phyloP scores from a whole-genome alignment of 2,329 filamentous ascomycete genomes.

The Monosporascus sp. region DNA sequence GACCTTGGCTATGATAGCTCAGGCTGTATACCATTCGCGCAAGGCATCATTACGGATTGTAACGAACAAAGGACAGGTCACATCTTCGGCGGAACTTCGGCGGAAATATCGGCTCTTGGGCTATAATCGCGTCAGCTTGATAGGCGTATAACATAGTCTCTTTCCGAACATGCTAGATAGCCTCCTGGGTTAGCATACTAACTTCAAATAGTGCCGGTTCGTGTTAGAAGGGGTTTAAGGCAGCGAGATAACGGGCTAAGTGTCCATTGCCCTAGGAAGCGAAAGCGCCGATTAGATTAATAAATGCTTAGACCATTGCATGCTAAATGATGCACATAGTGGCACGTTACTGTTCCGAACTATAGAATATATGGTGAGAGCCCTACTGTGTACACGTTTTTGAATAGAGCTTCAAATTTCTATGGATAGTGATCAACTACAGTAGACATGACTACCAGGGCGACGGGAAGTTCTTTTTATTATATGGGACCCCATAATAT shows the following conservation, averaged over 20 bases:
- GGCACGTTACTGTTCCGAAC: slow-evolving; percentile 10
- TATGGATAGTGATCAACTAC: neutral
- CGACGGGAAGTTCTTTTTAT: neutral
- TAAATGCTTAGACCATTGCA: slow-evolving; percentile 15
- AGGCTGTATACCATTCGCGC: no score
- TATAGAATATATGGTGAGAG: slow-evolving; percentile 7
- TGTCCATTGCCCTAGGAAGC: neutral
- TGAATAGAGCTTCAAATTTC: neutral
- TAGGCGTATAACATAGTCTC: neutral
- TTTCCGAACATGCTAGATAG: neutral
- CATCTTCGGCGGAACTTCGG: neutral
- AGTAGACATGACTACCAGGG: no score
- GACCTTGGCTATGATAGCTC: no score
- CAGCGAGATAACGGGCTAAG: neutral
- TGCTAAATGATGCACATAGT: slow-evolving; percentile 18
- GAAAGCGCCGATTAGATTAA: neutral
- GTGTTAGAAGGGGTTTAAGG: neutral
- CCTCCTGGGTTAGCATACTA: neutral
- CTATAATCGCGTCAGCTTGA: neutral
- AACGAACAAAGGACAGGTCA: slow-evolving; percentile 1
- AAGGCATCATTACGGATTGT: neutral
- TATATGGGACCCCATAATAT: neutral
- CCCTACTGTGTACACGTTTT: neutral
- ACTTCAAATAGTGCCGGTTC: neutral
- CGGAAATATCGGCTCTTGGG: neutral